Evolutionary conservation across 352 stramenopile genomes (phyloP), one percentile per base, ranked within the genome.

Genomic region (Pelagophyceae sp.): DNA sequence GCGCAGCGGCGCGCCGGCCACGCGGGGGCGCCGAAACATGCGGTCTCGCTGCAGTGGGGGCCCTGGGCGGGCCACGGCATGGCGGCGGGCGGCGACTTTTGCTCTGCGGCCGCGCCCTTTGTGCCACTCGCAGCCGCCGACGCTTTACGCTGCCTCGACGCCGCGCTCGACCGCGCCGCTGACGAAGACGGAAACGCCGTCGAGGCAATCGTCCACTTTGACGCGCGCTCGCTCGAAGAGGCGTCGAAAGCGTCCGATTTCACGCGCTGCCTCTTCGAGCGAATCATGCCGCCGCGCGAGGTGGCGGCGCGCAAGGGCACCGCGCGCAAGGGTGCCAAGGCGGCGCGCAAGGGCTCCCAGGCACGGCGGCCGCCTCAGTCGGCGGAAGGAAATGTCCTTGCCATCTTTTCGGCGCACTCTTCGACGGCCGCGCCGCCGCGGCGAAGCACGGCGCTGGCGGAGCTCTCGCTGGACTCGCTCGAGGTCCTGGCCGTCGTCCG

Each of bases 11-110:
- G 11, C 45, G 23, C 45, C 11, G 45, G 45, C 45, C 45, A 54
- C 11, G 11, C 45, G 45, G 45, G 11, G 11, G 45, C 45, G 45
- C 35, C 35, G 35, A 17, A 31, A 37, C 23, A 23, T 23, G 19
- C 51, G 33, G 11, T 78, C 2, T 70, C 71, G n/a, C 29, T 80
- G 29, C 70, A 75, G 35, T 80, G 77, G 77, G 77, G 77, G n/a
- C 77, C 77, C 11, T 80, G 77, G 77, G 45, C 58, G 0, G 76
- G 69, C 29, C 35, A n/a, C 33, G 33, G 77, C 67, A 80, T 80
- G 77, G 77, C 77, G 15, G 20, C 51, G 3, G 20, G 2, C 35
- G 67, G 35, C 17, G 35, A 23, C 38, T 23, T 2, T n/a, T 33
- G 35, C 67, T 58, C 67, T 2, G 15, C 35, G 20, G 58, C 20